A percentile compares a stretch with the other conserved stretches of the same genome.
These are phyloP conservation scores for Lentinula sp. DNA, from an alignment of 768 basidiomycete genomes.

Conservation along the genomic window DNA sequence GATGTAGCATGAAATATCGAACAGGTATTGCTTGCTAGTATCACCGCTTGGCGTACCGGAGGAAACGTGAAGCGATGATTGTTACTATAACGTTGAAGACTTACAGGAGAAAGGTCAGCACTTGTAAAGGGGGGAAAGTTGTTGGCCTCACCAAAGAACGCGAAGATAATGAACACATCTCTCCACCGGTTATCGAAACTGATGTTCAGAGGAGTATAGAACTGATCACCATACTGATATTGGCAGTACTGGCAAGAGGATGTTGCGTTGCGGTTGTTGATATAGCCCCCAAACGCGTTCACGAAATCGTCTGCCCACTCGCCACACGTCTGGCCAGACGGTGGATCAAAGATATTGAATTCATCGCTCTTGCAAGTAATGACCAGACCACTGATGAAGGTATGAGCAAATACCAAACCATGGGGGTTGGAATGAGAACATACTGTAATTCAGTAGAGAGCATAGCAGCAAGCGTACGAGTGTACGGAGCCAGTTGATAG, in stretches of 20 bases:
- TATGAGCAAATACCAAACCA: not conserved
- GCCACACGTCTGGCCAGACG: slow-evolving; percentile 64
- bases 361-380: slow-evolving; percentile 66
- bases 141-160: slow-evolving; percentile 44
- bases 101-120: slow-evolving; percentile 12
- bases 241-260: slow-evolving; percentile 68
- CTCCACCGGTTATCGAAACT: slow-evolving; percentile 56
- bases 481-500: slow-evolving; percentile 68
- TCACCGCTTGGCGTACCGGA: slow-evolving; percentile 66
- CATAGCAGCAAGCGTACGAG: slow-evolving; percentile 65
- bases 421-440: slow-evolving; percentile 13
- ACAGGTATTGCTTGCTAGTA: not conserved
- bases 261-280: slow-evolving; percentile 60
- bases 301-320: slow-evolving; percentile 71
- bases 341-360: slow-evolving; percentile 67
- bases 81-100: slow-evolving; percentile 68
- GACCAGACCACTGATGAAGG: slow-evolving; percentile 42
- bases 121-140: not conserved
- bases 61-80: slow-evolving; percentile 63
- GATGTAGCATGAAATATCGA: not conserved
- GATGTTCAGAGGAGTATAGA: slow-evolving; percentile 65
- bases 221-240: slow-evolving; percentile 62
- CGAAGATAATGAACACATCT: slow-evolving; percentile 60
- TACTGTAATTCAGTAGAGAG: slow-evolving; percentile 73
- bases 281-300: slow-evolving; percentile 58